Base-by-base conservation (phyloP, 345 rosid species). In the Heritiera fomes region DNA sequence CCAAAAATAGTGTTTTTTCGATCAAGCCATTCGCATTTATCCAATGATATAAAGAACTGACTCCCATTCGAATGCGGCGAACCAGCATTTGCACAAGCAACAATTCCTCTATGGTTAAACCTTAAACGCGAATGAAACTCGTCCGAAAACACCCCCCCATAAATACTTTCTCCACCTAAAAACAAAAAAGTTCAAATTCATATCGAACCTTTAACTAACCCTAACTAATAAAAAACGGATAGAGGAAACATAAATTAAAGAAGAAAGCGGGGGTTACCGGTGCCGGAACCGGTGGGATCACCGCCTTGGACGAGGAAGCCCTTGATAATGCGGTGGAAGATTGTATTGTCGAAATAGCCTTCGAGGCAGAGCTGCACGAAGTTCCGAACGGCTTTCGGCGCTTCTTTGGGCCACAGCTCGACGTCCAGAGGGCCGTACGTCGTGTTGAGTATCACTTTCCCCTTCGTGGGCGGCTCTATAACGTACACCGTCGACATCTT, bases 381-480 rank as follows among this genome's bases (percentile, higher is more conserved):
- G 86, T 94, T 96, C 53, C 99, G 80, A 8, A 91, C 97, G 41
- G 98, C 98, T 83, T 92, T 94, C 1, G 99, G 97, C 0, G 98
- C 95, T 83, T 96, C 97, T 65, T 91, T 94, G 1, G 99, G 97
- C 99, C 98, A 96, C 10, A 96, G 89, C 89, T 96, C 97, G 86
- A 96, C 80, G 86, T 94, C 97, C 8, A 96, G 75, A 0, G 97
- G 98, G 0, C 99, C 98, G 81, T 92, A 86, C 46, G 95, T 89
- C 68, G 98, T 96, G 80, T 88, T 84, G 59, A 96, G 86, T 61
- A 94, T 77, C 61, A 94, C 95, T 77, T 96, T 94, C 38, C 99
- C 99, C 73, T 94, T 96, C 43, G 98, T 96, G 80, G 97, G 97
- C 28, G 97, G 98, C 79, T 92, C 99, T 77, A 92, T 82, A 71